Percentiles rank a stretch among this genome's conserved stretches.
phyloP scores from a whole-genome alignment of 2,329 filamentous ascomycete genomes.

The Herpotrichia juniperi region DNA sequence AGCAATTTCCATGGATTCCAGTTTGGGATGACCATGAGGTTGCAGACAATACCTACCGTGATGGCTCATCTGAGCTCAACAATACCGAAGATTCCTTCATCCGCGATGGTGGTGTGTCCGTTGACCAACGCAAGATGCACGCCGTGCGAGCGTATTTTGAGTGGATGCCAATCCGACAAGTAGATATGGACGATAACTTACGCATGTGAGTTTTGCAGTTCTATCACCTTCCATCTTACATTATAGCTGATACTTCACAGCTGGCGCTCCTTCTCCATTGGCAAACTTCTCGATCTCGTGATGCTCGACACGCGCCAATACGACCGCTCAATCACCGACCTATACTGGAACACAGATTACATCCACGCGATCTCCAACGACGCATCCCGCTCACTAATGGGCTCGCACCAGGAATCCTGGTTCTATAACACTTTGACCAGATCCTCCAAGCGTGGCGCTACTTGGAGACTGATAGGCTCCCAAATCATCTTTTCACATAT shows the following conservation, averaged over 20 bases:
- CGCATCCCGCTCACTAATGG: constrained; percentile 72
- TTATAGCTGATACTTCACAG: constrained; percentile 44
- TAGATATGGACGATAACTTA: constrained; percentile 46
- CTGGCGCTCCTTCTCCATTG: constrained; percentile 51
- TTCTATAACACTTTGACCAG: constrained; percentile 56
- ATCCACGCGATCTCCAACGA: constrained; percentile 69
- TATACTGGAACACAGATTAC: constrained; percentile 66
- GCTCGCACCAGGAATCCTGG: constrained; percentile 75
- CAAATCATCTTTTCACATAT: constrained; percentile 71
- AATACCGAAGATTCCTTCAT: constrained; percentile 53
- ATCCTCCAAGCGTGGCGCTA: constrained; percentile 67
- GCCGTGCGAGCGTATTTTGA: constrained; percentile 53
- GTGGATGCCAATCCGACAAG: constrained; percentile 47
- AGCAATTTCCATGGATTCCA: constrained; percentile 51
- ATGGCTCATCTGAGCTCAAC: constrained; percentile 48
- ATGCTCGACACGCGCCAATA: constrained; percentile 53
- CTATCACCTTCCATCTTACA: background rate
- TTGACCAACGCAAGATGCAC: constrained; percentile 55
- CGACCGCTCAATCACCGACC: constrained; percentile 51
- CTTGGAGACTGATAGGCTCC: constrained; percentile 74
- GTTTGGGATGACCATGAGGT: constrained; percentile 50
- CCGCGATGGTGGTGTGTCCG: constrained; percentile 44
- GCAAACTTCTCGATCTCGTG: constrained; percentile 49
- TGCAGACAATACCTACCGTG: constrained; percentile 50
- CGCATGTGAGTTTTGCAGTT: constrained; percentile 34